phyloP scores from a whole-genome alignment of 805 yeast species.

The Starmerella bombi region DNA sequence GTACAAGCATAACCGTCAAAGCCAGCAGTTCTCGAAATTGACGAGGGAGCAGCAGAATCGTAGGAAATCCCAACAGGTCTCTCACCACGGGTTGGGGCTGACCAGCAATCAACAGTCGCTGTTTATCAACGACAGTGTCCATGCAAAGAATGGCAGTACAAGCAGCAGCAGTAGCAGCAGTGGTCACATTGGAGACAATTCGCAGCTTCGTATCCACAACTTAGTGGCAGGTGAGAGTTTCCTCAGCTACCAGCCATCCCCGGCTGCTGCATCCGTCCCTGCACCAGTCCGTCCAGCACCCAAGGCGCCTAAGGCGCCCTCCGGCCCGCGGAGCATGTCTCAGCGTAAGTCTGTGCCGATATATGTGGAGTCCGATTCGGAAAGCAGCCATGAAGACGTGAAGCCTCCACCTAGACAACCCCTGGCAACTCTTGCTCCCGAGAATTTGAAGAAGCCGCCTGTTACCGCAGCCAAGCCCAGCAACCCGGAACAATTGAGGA shows the following conservation, averaged over 20 bases:
- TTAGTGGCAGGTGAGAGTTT: constrained; percentile 19
- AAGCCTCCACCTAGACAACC: constrained; percentile 6
- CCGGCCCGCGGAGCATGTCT: constrained; percentile 11
- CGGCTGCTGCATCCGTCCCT: constrained; percentile 18
- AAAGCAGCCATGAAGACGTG: background rate
- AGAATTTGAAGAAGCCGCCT: constrained; percentile 1
- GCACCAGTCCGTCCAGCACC: constrained; percentile 21
- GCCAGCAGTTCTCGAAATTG: background rate
- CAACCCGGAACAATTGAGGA: background rate
- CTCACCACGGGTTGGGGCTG: background rate
- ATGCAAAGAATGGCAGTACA: background rate
- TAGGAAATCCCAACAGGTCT: background rate
- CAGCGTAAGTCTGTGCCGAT: constrained; percentile 17
- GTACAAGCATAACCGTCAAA: constrained; percentile 10
- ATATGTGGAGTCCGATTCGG: constrained; percentile 5
- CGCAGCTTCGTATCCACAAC: constrained; percentile 15
- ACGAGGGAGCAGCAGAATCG: background rate
- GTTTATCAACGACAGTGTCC: background rate
- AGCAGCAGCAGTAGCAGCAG: background rate
- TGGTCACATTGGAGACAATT: constrained; percentile 2
- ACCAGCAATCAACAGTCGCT: no score
- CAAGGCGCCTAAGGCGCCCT: constrained; percentile 9
- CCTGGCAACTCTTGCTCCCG: constrained; percentile 4
- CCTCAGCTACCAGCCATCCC: constrained; percentile 18
- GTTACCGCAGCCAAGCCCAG: background rate